Conservation (phyloP, 805 yeast genomes). For the Nakazawaea siamensis region DNA sequence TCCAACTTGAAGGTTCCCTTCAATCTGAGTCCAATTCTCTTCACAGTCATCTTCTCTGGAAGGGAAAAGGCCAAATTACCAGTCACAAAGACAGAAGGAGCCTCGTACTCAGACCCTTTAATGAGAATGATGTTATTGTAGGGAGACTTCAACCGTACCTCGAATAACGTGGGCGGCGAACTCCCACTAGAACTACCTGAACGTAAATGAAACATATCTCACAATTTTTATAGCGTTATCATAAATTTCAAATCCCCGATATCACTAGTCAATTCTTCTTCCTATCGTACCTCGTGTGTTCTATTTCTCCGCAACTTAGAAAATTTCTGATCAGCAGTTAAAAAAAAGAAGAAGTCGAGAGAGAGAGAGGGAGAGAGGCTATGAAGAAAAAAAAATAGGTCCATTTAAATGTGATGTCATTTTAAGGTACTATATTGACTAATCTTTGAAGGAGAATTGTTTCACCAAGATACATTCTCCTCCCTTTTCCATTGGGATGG, state of each 20-base stretch:
- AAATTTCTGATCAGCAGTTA: too few relatives aligned
- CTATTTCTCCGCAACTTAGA: too few relatives aligned
- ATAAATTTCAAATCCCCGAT: too few relatives aligned
- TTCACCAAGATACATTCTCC: conserved; percentile 81
- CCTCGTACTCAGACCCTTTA: conserved; percentile 35
- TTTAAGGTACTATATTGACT: too few relatives aligned
- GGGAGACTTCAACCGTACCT: conserved; percentile 16
- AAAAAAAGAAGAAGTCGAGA: too few relatives aligned
- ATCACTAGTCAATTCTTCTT: too few relatives aligned
- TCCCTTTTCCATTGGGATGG: conserved; percentile 63
- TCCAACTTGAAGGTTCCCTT: conserved; percentile 35
- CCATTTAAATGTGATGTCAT: too few relatives aligned
- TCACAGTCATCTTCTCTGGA: conserved; percentile 32
- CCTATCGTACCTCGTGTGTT: too few relatives aligned
- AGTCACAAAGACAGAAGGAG: conserved; percentile 31
- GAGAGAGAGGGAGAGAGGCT: too few relatives aligned
- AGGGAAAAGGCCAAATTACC: conserved; percentile 41
- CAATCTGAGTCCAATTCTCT: conserved; percentile 28
- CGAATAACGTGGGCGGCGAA: conserved; percentile 8
- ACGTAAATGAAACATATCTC: conserved; percentile 8
- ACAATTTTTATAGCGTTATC: too few relatives aligned
- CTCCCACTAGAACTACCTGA: background rate
- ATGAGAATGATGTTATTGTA: conserved; percentile 33
- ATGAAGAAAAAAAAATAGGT: too few relatives aligned
- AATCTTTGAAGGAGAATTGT: conserved; percentile 44